Conservation (phyloP, 257 asterid species). For the Penstemon davidsonii region DNA sequence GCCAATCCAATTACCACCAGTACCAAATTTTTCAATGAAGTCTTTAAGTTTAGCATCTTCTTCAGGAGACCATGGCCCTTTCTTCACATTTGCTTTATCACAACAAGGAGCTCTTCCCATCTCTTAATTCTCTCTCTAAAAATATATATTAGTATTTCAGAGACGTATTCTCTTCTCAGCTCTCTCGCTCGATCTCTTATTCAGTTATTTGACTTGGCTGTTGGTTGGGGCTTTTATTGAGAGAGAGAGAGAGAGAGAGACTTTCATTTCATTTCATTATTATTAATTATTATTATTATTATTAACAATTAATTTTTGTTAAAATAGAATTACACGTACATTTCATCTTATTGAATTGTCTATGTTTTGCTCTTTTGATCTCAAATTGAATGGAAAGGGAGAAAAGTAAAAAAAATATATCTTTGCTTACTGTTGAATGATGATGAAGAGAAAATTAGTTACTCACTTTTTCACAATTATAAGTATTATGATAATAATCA, state of each 20-base stretch:
- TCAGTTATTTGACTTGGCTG: conserved; percentile 35
- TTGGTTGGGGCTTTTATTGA: conserved; percentile 31
- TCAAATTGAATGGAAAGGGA: too few relatives aligned
- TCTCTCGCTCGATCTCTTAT: conserved; percentile 23
- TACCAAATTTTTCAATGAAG: conserved; percentile 69
- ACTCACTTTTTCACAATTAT: neutral
- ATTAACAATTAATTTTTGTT: neutral
- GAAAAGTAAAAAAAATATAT: too few relatives aligned
- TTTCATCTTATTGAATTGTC: too few relatives aligned
- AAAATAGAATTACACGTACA: too few relatives aligned
- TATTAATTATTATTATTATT: neutral
- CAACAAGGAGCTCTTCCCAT: conserved; percentile 99
- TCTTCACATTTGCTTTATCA: conserved; percentile 89
- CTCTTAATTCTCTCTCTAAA: conserved; percentile 27
- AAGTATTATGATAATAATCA: neutral
- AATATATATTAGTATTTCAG: conserved; percentile 21
- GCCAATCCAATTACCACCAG: conserved; percentile 85
- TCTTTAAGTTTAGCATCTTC: conserved; percentile 90
- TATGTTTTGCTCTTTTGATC: too few relatives aligned
- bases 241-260: conserved; percentile 24
- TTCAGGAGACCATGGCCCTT: conserved; percentile 96
- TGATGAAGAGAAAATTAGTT: neutral
- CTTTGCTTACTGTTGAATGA: neutral
- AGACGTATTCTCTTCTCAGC: conserved; percentile 29
- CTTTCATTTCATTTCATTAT: conserved; percentile 23